These are phyloP conservation scores for Lactarius indigo DNA, from an alignment of 768 basidiomycete species.

Conservation along the genomic window DNA sequence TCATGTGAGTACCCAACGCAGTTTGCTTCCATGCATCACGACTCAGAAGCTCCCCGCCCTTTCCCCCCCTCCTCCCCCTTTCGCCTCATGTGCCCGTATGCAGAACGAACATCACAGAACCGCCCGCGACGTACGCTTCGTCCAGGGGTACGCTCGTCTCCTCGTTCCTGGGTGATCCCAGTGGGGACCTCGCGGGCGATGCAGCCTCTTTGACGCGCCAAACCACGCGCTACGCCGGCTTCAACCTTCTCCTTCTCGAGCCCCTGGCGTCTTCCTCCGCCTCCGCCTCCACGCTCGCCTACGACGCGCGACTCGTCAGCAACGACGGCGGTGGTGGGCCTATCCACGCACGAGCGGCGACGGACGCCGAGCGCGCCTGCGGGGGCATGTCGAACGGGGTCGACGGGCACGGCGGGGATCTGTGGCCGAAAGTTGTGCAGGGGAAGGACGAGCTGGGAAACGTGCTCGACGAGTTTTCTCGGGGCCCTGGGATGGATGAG, in stretches of 20 bases:
- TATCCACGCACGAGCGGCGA: constrained; percentile 53
- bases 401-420: constrained; percentile 54
- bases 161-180: constrained; percentile 56
- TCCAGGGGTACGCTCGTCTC: constrained; percentile 70
- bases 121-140: constrained; percentile 42
- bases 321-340: constrained; percentile 68
- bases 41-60: neutral
- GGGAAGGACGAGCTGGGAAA: constrained; percentile 48
- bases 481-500: constrained; percentile 41
- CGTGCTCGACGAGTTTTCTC: constrained; percentile 38
- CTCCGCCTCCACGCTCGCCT: constrained; percentile 34
- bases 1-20: constrained; percentile 52
- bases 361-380: constrained; percentile 43
- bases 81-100: constrained; percentile 25
- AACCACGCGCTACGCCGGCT: constrained; percentile 65
- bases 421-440: constrained; percentile 73
- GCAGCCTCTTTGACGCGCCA: constrained; percentile 44
- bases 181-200: constrained; percentile 45
- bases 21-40: constrained; percentile 11
- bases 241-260: constrained; percentile 71
- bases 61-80: neutral
- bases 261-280: constrained; percentile 30
- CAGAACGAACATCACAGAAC: constrained; percentile 85
- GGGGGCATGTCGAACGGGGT: constrained; percentile 75
- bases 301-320: constrained; percentile 57